Conservation (phyloP, 352 stramenopile genomes). For the Phytophthora lateralis region DNA sequence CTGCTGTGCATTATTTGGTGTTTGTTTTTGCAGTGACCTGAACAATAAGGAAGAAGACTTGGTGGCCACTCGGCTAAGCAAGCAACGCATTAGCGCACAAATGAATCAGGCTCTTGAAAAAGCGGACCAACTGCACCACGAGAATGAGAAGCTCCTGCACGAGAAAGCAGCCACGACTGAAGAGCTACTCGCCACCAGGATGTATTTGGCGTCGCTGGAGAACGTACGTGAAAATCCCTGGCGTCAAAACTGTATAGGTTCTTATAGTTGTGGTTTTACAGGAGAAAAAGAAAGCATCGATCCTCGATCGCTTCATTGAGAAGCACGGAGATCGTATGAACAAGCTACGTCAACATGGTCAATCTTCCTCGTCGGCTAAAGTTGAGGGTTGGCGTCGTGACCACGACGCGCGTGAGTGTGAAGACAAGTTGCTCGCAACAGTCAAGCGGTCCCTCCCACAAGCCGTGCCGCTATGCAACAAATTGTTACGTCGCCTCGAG, state of each 20-base stretch:
- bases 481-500: slow-evolving; percentile 69
- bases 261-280: slow-evolving; percentile 15
- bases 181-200: slow-evolving; percentile 67
- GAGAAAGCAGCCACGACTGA: slow-evolving; percentile 69
- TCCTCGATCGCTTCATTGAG: slow-evolving; percentile 79
- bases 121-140: slow-evolving; percentile 54
- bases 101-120: slow-evolving; percentile 62
- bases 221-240: slow-evolving; percentile 34
- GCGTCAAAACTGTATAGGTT: background rate
- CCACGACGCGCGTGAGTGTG: slow-evolving; percentile 43
- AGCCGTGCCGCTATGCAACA: slow-evolving; percentile 70
- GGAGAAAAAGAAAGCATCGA: slow-evolving; percentile 75
- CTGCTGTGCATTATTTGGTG: slow-evolving; percentile 2
- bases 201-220: slow-evolving; percentile 74
- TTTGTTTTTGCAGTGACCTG: slow-evolving; percentile 42
- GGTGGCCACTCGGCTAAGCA: slow-evolving; percentile 51
- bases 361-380: slow-evolving; percentile 7
- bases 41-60: slow-evolving; percentile 62
- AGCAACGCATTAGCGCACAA: slow-evolving; percentile 59
- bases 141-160: slow-evolving; percentile 67
- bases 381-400: slow-evolving; percentile 46
- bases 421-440: slow-evolving; percentile 57
- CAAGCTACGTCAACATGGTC: slow-evolving; percentile 34
- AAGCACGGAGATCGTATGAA: slow-evolving; percentile 82
- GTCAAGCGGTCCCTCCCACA: slow-evolving; percentile 76